Base-by-base conservation (phyloP, 2,329 filamentous ascomycete genomes). In the Trichoderma lentiforme region DNA sequence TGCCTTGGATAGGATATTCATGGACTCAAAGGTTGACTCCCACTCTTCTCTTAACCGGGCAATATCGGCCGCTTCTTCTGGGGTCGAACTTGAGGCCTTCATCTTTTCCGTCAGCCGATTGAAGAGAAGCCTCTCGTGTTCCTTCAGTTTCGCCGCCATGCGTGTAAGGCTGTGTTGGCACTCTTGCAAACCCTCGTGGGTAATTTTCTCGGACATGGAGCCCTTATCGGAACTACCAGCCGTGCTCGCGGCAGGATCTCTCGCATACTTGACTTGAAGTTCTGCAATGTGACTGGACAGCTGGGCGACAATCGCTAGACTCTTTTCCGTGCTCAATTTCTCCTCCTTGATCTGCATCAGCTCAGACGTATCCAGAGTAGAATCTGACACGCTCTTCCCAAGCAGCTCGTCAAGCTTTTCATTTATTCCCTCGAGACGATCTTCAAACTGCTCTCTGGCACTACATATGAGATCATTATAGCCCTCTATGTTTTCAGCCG, bases 311-410 rank as follows among this genome's bases (percentile, higher is more conserved):
- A 76, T 71, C 21, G 75, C 62, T 1, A 76, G 72, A 18, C 73
- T 70, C 64, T 76, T 75, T 51, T 76, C 71, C 43, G 74, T 75
- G 70, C 75, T 76, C 9, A 71, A 7, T 5, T 72, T 67, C 62
- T 76, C 74, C 36, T 74, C 73, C 30, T 72, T 64, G 34, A 76
- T 73, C 4, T 65, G 69, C 36, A 30, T 66, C 43, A 74, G 34
- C 57, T 73, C 68, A 9, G 11, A 24, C 15, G 60, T 72, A 62
- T 72, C 63, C 8, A 58, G 14, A 14, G 57, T 51, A 24, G 74
- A 36, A 62, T 71, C 39, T n/a, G 39, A 47, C 39, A 9, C 39
- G 39, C 39, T 47, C 18, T n/a, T 47, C 39, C 39, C 39, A 47
- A 47, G 39, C 18, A 47, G 18, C 1, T n/a, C 18, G 18, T 47